Evolutionary conservation across 2,329 filamentous ascomycete species (phyloP).

Genomic region (Cadophora sp.): DNA sequence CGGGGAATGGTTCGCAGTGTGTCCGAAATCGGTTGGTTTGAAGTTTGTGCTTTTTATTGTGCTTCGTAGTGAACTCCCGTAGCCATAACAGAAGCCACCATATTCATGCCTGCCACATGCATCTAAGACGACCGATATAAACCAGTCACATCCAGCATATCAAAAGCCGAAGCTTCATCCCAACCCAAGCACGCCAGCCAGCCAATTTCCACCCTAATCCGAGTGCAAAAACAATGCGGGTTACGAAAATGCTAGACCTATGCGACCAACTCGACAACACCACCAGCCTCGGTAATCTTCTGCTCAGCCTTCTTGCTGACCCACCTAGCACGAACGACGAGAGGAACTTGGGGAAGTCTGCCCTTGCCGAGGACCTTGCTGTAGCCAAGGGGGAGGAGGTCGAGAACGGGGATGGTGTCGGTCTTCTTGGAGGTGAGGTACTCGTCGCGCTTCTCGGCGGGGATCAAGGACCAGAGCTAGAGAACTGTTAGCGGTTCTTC

Average conservation of each 20-base stretch:
- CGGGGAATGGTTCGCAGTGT: no score
- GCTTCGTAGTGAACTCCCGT: constrained; percentile 7
- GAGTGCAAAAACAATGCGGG: constrained; percentile 25
- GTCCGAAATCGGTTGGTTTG: no score
- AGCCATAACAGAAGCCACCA: constrained; percentile 15
- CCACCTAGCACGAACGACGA: constrained; percentile 95
- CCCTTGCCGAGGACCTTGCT: constrained; percentile 99
- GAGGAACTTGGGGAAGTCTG: constrained; percentile 87
- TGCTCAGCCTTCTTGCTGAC: constrained; percentile 95
- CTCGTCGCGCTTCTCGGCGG: constrained; percentile 88
- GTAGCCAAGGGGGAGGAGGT: constrained; percentile 97
- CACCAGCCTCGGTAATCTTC: constrained; percentile 98
- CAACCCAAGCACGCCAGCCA: constrained; percentile 18
- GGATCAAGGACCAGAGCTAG: constrained; percentile 95
- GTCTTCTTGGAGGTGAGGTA: constrained; percentile 82
- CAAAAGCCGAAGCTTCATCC: constrained; percentile 9
- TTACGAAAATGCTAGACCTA: constrained; percentile 59
- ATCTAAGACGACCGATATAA: background rate
- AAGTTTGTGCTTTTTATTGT: constrained; percentile 9
- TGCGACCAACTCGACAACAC: constrained; percentile 94
- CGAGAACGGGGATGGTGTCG: constrained; percentile 95
- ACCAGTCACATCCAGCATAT: background rate
- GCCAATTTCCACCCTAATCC: constrained; percentile 22
- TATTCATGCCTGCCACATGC: constrained; percentile 20
- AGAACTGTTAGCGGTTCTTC: constrained; percentile 29